These are phyloP conservation scores for Cnidoscolus chayamansa DNA, from an alignment of 441 rosid genomes.

Conservation along the genomic window DNA sequence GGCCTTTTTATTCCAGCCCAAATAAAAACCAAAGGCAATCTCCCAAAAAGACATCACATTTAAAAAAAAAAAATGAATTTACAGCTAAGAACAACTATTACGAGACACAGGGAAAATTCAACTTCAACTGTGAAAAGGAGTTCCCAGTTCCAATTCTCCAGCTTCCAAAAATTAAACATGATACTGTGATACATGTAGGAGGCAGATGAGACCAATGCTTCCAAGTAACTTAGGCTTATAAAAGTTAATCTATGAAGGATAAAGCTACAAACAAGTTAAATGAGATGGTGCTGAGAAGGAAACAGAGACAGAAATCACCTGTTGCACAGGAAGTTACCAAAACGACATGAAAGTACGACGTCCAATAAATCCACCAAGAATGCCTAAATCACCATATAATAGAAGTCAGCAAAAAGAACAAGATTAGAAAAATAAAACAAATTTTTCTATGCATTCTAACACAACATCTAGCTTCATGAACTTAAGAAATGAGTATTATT, in stretches of 20 bases:
- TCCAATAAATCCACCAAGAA: conserved; percentile 93
- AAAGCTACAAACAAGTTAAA: background rate
- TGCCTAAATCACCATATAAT: conserved; percentile 47
- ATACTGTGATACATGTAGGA: background rate
- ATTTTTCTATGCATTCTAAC: conserved; percentile 8
- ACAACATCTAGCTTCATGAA: background rate
- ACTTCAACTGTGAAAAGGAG: background rate
- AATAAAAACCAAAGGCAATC: background rate
- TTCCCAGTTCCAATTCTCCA: background rate
- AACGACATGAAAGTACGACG: conserved; percentile 83
- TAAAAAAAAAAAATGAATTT: too few relatives aligned
- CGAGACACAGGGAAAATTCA: background rate
- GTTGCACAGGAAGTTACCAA: conserved; percentile 94
- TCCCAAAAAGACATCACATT: background rate
- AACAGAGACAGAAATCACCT: conserved; percentile 43
- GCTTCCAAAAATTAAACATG: conserved; percentile 4
- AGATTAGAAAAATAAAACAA: conserved; percentile 1
- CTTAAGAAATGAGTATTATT: background rate
- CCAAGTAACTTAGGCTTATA: background rate
- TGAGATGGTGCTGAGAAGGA: background rate
- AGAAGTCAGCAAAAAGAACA: conserved; percentile 17
- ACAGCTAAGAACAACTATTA: background rate
- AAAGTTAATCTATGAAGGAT: conserved; percentile 2
- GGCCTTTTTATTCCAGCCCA: background rate
- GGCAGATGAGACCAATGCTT: conserved; percentile 10